Percentiles rank a stretch among this genome's conserved stretches.
Evolutionary conservation across 2,329 filamentous ascomycete genomes (phyloP).

Genomic region (Chaetomium sp.): DNA sequence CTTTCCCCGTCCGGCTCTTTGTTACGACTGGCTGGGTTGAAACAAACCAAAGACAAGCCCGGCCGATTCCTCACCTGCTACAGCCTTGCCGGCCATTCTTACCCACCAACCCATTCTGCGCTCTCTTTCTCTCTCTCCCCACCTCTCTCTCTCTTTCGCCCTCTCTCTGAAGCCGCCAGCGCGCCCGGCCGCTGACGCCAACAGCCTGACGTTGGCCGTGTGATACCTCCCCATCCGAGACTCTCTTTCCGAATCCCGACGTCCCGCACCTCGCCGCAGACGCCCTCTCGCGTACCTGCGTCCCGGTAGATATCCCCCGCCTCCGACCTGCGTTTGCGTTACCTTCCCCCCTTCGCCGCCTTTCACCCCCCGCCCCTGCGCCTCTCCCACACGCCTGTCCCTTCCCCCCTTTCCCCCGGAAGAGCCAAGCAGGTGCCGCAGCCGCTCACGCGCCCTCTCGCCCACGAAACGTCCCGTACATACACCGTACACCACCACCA

Average conservation of each 20-base stretch:
- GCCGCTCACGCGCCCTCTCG: neutral
- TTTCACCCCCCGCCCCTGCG: neutral
- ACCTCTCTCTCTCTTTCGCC: too few species aligned
- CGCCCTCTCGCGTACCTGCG: neutral
- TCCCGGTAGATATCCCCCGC: neutral
- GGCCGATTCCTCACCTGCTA: conserved; percentile 1
- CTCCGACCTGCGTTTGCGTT: neutral
- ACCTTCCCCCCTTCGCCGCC: neutral
- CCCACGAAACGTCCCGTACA: neutral
- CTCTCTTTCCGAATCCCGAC: neutral
- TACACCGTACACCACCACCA: too few species aligned
- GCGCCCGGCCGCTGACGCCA: too few species aligned
- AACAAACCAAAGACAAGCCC: conserved; percentile 9
- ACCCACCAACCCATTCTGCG: neutral
- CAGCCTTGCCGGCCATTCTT: neutral
- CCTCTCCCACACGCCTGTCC: neutral
- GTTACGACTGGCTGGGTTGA: neutral
- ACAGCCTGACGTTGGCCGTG: too few species aligned
- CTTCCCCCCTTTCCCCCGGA: neutral
- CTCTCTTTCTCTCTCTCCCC: too few species aligned
- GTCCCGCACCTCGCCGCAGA: neutral
- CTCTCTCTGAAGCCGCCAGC: too few species aligned
- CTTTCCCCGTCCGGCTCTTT: neutral
- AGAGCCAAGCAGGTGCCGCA: neutral
- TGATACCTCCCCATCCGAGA: neutral